Evolutionary conservation across 2,329 filamentous ascomycete genomes (phyloP).

Genomic region (Colletotrichum salicis): DNA sequence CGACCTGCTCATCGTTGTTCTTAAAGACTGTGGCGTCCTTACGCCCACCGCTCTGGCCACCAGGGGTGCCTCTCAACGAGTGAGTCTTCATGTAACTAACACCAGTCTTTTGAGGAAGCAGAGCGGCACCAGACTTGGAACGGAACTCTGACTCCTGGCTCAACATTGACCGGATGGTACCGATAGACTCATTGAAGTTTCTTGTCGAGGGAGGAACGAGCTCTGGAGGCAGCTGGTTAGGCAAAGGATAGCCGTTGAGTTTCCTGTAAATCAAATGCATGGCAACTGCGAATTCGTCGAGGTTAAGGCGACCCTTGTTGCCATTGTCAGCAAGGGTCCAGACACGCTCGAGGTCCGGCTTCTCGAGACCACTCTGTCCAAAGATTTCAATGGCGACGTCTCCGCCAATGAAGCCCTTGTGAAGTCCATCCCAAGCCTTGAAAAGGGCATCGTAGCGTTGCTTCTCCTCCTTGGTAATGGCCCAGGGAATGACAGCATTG

Average conservation of each 20-base stretch:
- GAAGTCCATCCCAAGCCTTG: constrained; percentile 94
- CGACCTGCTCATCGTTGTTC: constrained; percentile 92
- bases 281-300: constrained; percentile 97
- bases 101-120: constrained; percentile 96
- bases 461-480: constrained; percentile 98
- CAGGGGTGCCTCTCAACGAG: constrained; percentile 79
- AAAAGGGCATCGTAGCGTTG: constrained; percentile 95
- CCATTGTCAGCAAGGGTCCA: constrained; percentile 96
- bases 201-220: constrained; percentile 93
- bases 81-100: constrained; percentile 97
- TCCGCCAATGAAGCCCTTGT: constrained; percentile 91
- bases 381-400: constrained; percentile 97
- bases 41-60: constrained; percentile 68
- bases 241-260: constrained; percentile 93
- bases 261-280: constrained; percentile 99
- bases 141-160: constrained; percentile 89
- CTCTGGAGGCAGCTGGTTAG: constrained; percentile 87
- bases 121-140: constrained; percentile 87
- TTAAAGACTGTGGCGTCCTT: constrained; percentile 98
- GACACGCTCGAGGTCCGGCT: constrained; percentile 87
- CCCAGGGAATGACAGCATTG: constrained; percentile 97
- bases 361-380: constrained; percentile 92
- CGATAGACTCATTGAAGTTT: constrained; percentile 92
- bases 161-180: constrained; percentile 89
- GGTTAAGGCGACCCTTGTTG: constrained; percentile 92